Evolutionary conservation across 306 rosid species (phyloP), one percentile per base, ranked within the genome.

Genomic region (Trifolium repens): DNA sequence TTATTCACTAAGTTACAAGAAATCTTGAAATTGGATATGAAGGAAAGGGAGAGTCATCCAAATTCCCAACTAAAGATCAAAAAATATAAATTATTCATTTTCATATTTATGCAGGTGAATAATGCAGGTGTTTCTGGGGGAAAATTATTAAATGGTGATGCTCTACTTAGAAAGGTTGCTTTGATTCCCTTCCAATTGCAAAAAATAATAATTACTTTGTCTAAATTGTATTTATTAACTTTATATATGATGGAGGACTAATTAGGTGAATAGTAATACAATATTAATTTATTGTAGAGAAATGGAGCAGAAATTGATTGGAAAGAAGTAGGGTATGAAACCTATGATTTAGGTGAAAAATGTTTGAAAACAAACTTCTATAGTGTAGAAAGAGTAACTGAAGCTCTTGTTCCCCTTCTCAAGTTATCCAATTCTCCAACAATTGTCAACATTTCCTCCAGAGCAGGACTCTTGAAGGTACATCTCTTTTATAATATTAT

Each of bases 351-450:
- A 50, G 78, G 67, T 14, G 72, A 79, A 59, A 58, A 70, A 3
- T 83, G 83, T 49, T 10, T 83, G 58, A 24, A 74, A 71, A 83
- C 86, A 64, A 83, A 83, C 72, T 83, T 74, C 27, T 75, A 74
- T 74, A 81, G 83, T 3, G 86, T 69, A 4, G 47, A 75, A 77
- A 67, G 76, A 76, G 73, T 72, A 57, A 52, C 78, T 30, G 78
- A 74, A 68, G 86, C 83, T 26, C 73, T 83, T 70, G n/a, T 79
- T 64, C 86, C 83, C 11, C 80, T 83, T 46, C 86, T 83, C 52
- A 61, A 63, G 12, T 63, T 79, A n/a, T 83, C 86, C 39, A 71
- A 39, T 71, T 70, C 75, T 12, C 83, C 86, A 44, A 83, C 75
- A 73, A 79, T 83, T 79, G 69, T 83, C 57, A 83, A 79, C 67